Percentiles rank a stretch among this genome's conserved stretches.
phyloP scores from a whole-genome alignment of 345 rosid genomes.

The Noccaea bulbosa region DNA sequence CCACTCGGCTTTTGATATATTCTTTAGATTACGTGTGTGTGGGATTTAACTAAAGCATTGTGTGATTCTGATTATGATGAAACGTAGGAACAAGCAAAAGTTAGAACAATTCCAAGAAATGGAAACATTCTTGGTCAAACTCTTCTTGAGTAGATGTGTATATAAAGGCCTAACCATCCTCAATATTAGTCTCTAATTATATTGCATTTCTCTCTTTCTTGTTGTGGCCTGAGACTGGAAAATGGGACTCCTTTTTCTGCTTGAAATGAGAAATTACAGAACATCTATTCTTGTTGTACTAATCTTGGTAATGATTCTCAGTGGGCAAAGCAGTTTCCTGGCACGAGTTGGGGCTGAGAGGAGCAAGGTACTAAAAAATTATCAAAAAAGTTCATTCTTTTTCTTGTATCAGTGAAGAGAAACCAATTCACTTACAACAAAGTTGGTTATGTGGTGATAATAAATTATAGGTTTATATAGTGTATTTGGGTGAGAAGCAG shows the following conservation, averaged over 20 bases:
- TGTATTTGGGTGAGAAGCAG: conserved; percentile 46
- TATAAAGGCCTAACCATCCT: conserved; percentile 3
- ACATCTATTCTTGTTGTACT: conserved; percentile 14
- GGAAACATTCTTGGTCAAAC: conserved; percentile 32
- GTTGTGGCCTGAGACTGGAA: neutral
- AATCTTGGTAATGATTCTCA: conserved; percentile 9
- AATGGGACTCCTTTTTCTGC: neutral
- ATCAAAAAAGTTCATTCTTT: neutral
- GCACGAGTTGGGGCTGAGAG: conserved; percentile 9
- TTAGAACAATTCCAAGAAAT: conserved; percentile 11
- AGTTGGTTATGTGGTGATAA: neutral
- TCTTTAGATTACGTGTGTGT: neutral
- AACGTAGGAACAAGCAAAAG: conserved; percentile 12
- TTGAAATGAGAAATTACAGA: conserved; percentile 12
- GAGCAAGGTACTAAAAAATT: conserved; percentile 13
- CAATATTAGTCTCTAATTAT: neutral
- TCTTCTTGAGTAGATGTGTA: neutral
- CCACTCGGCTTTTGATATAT: neutral
- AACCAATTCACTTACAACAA: too few relatives aligned
- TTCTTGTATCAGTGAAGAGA: too few relatives aligned
- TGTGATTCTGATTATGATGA: neutral
- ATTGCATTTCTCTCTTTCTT: neutral
- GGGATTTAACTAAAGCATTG: too few relatives aligned
- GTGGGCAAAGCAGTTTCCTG: neutral
- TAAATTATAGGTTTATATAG: conserved; percentile 42